phyloP scores from a whole-genome alignment of 768 basidiomycete genomes.

The Lyophyllum atratum region DNA sequence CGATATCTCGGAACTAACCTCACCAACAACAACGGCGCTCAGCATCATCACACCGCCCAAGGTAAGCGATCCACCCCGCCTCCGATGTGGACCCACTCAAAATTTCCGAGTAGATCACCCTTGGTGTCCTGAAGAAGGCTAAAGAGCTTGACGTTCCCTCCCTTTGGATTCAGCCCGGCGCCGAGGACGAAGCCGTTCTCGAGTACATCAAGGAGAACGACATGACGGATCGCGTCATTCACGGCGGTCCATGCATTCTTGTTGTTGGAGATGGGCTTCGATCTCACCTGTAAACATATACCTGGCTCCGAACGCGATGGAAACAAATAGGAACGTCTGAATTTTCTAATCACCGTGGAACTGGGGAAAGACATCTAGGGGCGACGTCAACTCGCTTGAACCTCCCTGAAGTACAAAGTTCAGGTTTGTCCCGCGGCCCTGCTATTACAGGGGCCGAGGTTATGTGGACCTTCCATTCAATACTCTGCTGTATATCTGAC shows the following conservation, averaged over 20 bases:
- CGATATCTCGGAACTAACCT: conserved; percentile 56
- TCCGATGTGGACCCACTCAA: not conserved
- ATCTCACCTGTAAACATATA: conserved; percentile 26
- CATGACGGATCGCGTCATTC: conserved; percentile 68
- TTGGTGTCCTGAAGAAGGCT: conserved; percentile 64
- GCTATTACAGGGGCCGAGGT: conserved; percentile 6
- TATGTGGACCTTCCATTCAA: not conserved
- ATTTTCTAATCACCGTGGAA: conserved; percentile 12
- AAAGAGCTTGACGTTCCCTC: conserved; percentile 71
- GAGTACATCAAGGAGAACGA: conserved; percentile 67
- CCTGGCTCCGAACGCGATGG: not conserved
- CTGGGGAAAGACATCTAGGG: not conserved
- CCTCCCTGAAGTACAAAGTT: not conserved
- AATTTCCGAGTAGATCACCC: conserved; percentile 55
- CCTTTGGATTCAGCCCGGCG: conserved; percentile 91
- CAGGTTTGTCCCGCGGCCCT: conserved; percentile 8
- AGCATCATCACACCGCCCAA: conserved; percentile 80
- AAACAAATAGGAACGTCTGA: not conserved
- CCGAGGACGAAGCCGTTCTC: conserved; percentile 66
- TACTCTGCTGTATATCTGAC: conserved; percentile 13
- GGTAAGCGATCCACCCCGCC: conserved; percentile 36
- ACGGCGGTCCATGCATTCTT: conserved; percentile 83
- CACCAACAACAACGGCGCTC: conserved; percentile 68
- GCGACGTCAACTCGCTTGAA: not conserved
- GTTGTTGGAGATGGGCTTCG: conserved; percentile 69